Base-by-base conservation (phyloP, 306 rosid genomes). In the Quercus bicolor region DNA sequence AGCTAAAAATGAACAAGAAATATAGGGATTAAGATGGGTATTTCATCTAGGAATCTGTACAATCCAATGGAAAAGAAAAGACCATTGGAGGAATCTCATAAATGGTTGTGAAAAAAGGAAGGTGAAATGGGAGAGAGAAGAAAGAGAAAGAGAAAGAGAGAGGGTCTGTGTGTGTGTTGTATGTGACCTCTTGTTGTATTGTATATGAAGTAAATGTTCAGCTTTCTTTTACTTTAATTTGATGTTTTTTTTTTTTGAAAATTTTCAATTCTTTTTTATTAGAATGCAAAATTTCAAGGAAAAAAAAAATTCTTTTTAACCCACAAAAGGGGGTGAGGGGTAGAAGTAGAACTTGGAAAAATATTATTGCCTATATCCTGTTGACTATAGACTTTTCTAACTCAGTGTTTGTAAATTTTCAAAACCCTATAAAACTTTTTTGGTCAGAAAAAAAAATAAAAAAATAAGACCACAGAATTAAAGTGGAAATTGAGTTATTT, bases 11-110 rank as follows among this genome's bases (percentile, higher is more conserved):
- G 52, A 89, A 81, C 75, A 79, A 75, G 74, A 88, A 93, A 81
- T 81, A 83, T 74, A 76, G 80, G 61, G 83, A 89, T 91, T 91
- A 84, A 81, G 89, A 85, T 73, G 86, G 76, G 88, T 85, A 29
- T 85, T 78, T 19, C 72, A 80, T 62, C 78, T 86, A 78, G 84
- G 80, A 85, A 80, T 81, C 83, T 83, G 88, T 75, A 84, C 82
- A 93, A 90, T 88, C 86, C 88, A 91, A 90, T 83, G 85, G 99
- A 89, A 91, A 85, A 80, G 89, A 91, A 86, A 87, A 85, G 87
- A 84, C 77, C 87, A 89, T 80, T 86, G 79, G 70, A 88, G 93
- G 96, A 93, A 93, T 96, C 92, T 90, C 88, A 86, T 21, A 89
- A 93, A 90, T 88, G 89, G 88, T 78, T 89, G 91, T 87, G 86